Conservation (phyloP, 2,329 filamentous ascomycete genomes). For the Bipolaris zeicola region DNA sequence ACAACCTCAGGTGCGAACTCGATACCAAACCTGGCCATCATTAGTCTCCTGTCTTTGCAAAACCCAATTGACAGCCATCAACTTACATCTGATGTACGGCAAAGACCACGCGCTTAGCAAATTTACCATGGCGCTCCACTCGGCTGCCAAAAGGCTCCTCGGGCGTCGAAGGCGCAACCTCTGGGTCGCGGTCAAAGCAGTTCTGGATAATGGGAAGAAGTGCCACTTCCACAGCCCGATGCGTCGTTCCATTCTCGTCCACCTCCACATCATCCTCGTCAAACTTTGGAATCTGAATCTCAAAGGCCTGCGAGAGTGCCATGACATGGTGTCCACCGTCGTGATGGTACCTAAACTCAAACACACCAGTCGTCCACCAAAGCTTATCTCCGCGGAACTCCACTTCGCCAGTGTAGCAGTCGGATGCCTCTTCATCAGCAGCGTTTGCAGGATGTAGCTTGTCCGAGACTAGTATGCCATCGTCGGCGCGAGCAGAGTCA, state of each 20-base stretch:
- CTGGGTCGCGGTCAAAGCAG: conserved; percentile 89
- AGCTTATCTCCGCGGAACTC: conserved; percentile 90
- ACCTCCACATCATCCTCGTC: conserved; percentile 72
- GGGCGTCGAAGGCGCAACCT: conserved; percentile 80
- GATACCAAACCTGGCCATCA: conserved; percentile 71
- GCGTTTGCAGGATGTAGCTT: conserved; percentile 57
- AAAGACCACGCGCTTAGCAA: conserved; percentile 87
- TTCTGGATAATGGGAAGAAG: conserved; percentile 85
- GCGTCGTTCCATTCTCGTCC: conserved; percentile 65
- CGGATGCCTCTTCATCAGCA: conserved; percentile 57
- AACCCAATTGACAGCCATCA: background rate
- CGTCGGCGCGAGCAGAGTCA: conserved; percentile 75
- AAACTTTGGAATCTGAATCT: conserved; percentile 82
- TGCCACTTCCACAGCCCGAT: conserved; percentile 73
- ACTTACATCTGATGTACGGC: conserved; percentile 88
- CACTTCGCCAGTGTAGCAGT: conserved; percentile 78
- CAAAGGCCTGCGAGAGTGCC: conserved; percentile 91
- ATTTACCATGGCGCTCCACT: conserved; percentile 87
- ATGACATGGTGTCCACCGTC: conserved; percentile 91
- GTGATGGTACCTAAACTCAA: conserved; percentile 97
- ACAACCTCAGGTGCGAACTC: conserved; percentile 95
- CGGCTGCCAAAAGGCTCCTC: conserved; percentile 85
- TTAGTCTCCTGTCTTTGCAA: background rate
- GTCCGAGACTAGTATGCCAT: conserved; percentile 75
- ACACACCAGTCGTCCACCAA: conserved; percentile 96